Base-by-base conservation (phyloP, 805 yeast genomes). In the Cyberlindnera americana region DNA sequence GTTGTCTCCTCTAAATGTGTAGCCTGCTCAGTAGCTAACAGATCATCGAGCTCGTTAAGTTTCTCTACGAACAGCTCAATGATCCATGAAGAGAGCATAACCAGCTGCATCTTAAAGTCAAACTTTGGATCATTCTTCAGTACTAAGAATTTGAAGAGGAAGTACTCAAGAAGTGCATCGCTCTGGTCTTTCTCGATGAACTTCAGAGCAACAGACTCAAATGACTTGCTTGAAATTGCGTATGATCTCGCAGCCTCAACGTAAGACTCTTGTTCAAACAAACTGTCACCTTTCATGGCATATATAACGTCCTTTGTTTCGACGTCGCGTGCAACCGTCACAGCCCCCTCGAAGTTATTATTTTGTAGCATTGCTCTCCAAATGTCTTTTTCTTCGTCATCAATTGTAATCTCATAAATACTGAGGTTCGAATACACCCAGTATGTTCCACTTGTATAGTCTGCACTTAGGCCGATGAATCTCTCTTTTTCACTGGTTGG, bases 351-450 rank as follows among this genome's bases (percentile, higher is more conserved):
- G 59, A 70, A 91, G 41, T 74, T 61, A 7, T 66, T 59, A 36
- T 66, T 66, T 4, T 69, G 70, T n/a, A 80, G 56, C 52, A 81
- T 59, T 1, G 75, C 65, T 38, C 73, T 74, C 96, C 97, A 87
- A 3, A 90, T 79, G 19, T 83, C 83, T 5, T 72, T 65, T 5
- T 79, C 68, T 58, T 91, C 97, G 53, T 83, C 73, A 25, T 72
- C 72, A 11, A 86, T 66, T 9, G 82, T 70, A 6, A 93, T 61
- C 57, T 93, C 99, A 55, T 73, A 84, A 9, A 93, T 77, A 35
- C 69, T 69, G 5, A 62, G 54, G 11, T 65, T 60, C 0, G 93
- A 77, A 51, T 67, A 86, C 4, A 84, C 60, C 99, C 99, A 93
- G 50, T 67, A 84, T 0, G 98, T 85, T 1, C 67, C 55, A 31